A percentile compares a stretch with the other conserved stretches of the same genome.
These are phyloP conservation scores for Warburgia ugandensis DNA, from an alignment of 164 flowering plant genomes.

Conservation along the genomic window DNA sequence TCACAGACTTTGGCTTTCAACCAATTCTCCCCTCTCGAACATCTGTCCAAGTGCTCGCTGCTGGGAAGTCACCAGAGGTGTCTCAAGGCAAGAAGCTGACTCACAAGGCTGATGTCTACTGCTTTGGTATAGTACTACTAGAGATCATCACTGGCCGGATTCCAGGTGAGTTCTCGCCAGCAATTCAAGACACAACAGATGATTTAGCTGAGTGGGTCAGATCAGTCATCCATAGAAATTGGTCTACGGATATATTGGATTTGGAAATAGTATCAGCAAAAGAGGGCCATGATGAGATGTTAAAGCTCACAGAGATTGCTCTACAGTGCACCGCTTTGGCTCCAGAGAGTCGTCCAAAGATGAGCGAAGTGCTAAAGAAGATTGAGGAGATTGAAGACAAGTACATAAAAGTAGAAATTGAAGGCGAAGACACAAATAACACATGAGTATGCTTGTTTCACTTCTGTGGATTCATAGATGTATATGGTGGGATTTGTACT, in stretches of 20 bases:
- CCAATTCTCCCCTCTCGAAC: slow-evolving; percentile 32
- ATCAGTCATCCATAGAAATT: slow-evolving; percentile 32
- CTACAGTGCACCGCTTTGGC: slow-evolving; percentile 37
- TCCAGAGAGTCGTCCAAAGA: slow-evolving; percentile 48
- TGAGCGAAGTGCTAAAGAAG: slow-evolving; percentile 37
- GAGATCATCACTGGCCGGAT: slow-evolving; percentile 55
- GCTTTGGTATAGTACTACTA: slow-evolving; percentile 49
- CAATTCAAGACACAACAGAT: not conserved
- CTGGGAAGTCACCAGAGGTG: slow-evolving; percentile 39
- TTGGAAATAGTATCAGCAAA: slow-evolving; percentile 31
- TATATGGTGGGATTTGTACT: too few species aligned
- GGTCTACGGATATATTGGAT: slow-evolving; percentile 60
- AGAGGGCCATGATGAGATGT: slow-evolving; percentile 47
- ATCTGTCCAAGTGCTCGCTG: slow-evolving; percentile 23
- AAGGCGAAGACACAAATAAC: too few species aligned
- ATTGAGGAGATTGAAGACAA: slow-evolving; percentile 35
- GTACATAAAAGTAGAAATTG: too few species aligned
- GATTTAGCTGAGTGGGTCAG: slow-evolving; percentile 51
- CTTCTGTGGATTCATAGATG: too few species aligned
- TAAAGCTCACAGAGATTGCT: slow-evolving; percentile 44
- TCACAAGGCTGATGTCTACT: slow-evolving; percentile 49
- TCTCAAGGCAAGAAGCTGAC: slow-evolving; percentile 32
- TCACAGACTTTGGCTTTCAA: slow-evolving; percentile 47
- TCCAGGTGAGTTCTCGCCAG: slow-evolving; percentile 21
- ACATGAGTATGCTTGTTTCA: too few species aligned